These are phyloP conservation scores for Hysterium pulicare DNA, from an alignment of 2,329 filamentous ascomycete species.

Conservation along the genomic window DNA sequence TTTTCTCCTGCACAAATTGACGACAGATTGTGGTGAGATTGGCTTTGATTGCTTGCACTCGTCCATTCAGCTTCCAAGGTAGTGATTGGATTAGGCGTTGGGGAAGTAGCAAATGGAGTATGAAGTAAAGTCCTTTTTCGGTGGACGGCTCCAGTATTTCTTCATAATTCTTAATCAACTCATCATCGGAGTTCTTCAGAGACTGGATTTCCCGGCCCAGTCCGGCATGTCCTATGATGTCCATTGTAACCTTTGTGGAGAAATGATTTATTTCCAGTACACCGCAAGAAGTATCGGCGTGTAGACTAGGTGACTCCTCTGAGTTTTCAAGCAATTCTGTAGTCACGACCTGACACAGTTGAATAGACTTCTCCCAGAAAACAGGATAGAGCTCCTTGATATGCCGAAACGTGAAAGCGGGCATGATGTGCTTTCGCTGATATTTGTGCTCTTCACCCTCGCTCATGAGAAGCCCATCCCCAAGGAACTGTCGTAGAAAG, in stretches of 20 bases:
- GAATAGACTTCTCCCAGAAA: conserved; percentile 75
- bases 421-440: conserved; percentile 70
- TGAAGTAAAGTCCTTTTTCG: conserved; percentile 48
- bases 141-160: conserved; percentile 45
- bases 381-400: conserved; percentile 79
- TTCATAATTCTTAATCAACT: conserved; percentile 42
- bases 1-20: conserved; percentile 49
- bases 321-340: conserved; percentile 45
- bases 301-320: conserved; percentile 17
- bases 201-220: conserved; percentile 44
- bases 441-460: conserved; percentile 51
- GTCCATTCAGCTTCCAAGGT: conserved; percentile 47
- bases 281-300: conserved; percentile 26
- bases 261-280: conserved; percentile 43
- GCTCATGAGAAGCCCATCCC: conserved; percentile 50
- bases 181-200: conserved; percentile 40
- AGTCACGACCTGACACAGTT: conserved; percentile 63
- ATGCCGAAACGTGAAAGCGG: conserved; percentile 81
- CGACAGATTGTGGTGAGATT: conserved; percentile 42
- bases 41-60: conserved; percentile 36
- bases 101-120: conserved; percentile 38
- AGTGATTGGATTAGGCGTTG: conserved; percentile 38
- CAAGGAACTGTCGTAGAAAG: conserved; percentile 49
- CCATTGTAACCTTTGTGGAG: conserved; percentile 44
- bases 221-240: conserved; percentile 47